phyloP scores from a whole-genome alignment of 2,329 filamentous ascomycete genomes.

The Venturiaceae sp. region DNA sequence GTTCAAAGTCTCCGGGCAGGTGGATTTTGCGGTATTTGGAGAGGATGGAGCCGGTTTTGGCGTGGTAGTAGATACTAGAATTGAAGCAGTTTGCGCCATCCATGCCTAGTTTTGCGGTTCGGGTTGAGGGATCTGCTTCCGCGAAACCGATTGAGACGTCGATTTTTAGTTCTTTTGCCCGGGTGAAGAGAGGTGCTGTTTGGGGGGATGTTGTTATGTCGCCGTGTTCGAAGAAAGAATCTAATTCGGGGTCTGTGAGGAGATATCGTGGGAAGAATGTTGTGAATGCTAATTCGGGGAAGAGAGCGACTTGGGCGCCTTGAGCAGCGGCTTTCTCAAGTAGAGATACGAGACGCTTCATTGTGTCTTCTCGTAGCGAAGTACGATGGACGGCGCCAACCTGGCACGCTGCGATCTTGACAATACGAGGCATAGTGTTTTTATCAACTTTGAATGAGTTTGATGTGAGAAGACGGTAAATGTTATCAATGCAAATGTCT shows the following conservation, averaged over 20 bases:
- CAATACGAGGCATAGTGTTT: slow-evolving; percentile 24
- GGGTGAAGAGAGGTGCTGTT: slow-evolving; percentile 36
- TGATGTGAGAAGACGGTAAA: too few species aligned
- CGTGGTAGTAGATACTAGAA: slow-evolving; percentile 37
- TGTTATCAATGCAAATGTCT: too few species aligned
- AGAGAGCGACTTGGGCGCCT: slow-evolving; percentile 38
- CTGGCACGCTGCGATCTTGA: slow-evolving; percentile 42
- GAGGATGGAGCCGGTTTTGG: slow-evolving; percentile 25
- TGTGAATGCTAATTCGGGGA: slow-evolving; percentile 43
- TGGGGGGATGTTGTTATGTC: slow-evolving; percentile 30
- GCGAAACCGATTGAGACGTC: slow-evolving; percentile 44
- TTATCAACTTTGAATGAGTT: too few species aligned
- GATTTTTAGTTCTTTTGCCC: slow-evolving; percentile 34
- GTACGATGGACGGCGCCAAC: slow-evolving; percentile 36
- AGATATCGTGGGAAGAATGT: slow-evolving; percentile 46
- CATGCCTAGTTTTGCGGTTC: slow-evolving; percentile 27
- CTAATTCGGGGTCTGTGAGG: slow-evolving; percentile 34
- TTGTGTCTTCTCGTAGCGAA: slow-evolving; percentile 27
- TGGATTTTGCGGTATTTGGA: slow-evolving; percentile 43
- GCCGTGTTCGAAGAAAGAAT: slow-evolving; percentile 39
- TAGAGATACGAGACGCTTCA: slow-evolving; percentile 38
- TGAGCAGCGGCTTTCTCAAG: slow-evolving; percentile 33
- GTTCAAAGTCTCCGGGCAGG: slow-evolving; percentile 38
- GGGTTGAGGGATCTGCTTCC: slow-evolving; percentile 33
- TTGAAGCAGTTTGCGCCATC: slow-evolving; percentile 30